Conservation (phyloP, 345 rosid genomes). For the Moricandia arvensis region DNA sequence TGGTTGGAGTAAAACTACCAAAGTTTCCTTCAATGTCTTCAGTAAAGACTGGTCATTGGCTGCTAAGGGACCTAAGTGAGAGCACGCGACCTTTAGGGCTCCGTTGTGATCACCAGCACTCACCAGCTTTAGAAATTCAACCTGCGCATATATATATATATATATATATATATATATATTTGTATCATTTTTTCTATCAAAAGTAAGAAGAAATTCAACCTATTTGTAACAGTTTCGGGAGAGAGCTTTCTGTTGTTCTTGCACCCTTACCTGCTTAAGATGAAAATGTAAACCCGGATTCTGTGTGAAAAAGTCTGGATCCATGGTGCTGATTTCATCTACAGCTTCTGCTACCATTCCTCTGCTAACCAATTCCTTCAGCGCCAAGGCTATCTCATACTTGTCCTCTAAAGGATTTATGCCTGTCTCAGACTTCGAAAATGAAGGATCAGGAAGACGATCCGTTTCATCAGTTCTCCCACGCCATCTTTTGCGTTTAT, state of each 20-base stretch:
- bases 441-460: constrained; percentile 44
- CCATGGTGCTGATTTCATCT: constrained; percentile 66
- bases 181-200: background rate
- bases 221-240: background rate
- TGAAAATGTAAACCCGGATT: constrained; percentile 72
- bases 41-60: constrained; percentile 58
- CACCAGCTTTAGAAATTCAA: constrained; percentile 83
- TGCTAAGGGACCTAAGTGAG: constrained; percentile 90
- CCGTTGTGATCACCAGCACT: constrained; percentile 67
- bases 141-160: constrained; percentile 39
- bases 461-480: constrained; percentile 68
- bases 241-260: constrained; percentile 6
- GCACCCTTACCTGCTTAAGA: constrained; percentile 75
- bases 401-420: constrained; percentile 53
- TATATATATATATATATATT: background rate
- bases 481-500: constrained; percentile 92
- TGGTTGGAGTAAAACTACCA: constrained; percentile 70
- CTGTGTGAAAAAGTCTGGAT: constrained; percentile 66
- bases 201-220: background rate
- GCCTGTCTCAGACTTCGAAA: constrained; percentile 40
- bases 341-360: constrained; percentile 91
- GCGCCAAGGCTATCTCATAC: constrained; percentile 64
- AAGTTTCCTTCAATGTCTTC: constrained; percentile 87
- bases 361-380: constrained; percentile 77
- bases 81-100: constrained; percentile 81